A percentile compares a stretch with the other conserved stretches of the same genome.
Conservation (phyloP, 805 yeast species). For the Soucietia sequanensis region DNA sequence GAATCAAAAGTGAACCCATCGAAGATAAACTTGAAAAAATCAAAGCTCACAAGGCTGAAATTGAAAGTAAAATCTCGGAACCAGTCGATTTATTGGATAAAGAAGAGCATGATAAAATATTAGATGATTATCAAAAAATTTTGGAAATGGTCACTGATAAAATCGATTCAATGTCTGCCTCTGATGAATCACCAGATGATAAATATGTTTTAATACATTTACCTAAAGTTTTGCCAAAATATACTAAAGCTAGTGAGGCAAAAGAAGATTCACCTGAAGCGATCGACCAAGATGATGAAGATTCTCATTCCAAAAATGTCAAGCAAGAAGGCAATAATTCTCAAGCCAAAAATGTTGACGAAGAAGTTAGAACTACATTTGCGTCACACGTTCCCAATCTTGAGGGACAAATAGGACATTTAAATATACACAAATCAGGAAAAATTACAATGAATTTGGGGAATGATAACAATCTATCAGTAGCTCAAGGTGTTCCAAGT, state of each 20-base stretch:
- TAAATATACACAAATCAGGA: constrained; percentile 83
- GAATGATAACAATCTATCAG: constrained; percentile 58
- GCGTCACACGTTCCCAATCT: constrained; percentile 10
- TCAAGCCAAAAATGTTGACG: constrained; percentile 17
- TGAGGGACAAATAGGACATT: constrained; percentile 65
- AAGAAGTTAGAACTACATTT: no score
- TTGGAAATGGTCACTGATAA: constrained; percentile 23
- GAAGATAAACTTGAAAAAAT: constrained; percentile 27
- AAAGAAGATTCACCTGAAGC: constrained; percentile 8
- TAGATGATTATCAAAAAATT: constrained; percentile 30
- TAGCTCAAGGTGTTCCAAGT: constrained; percentile 67
- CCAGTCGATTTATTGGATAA: constrained; percentile 27
- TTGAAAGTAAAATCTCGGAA: constrained; percentile 26
- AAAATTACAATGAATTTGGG: constrained; percentile 75
- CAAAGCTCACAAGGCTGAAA: constrained; percentile 22
- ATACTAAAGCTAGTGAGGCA: constrained; percentile 12
- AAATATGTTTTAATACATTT: constrained; percentile 46
- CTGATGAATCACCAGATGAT: constrained; percentile 10
- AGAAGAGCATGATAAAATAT: constrained; percentile 29
- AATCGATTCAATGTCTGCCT: constrained; percentile 15
- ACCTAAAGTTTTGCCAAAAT: constrained; percentile 45
- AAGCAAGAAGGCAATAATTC: constrained; percentile 1
- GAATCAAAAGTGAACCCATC: constrained; percentile 29
- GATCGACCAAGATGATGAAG: constrained; percentile 6
- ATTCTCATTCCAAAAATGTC: constrained; percentile 3